These are phyloP conservation scores for Setaria viridis DNA, from an alignment of 202 grass and related monocot species.

Conservation along the genomic window DNA sequence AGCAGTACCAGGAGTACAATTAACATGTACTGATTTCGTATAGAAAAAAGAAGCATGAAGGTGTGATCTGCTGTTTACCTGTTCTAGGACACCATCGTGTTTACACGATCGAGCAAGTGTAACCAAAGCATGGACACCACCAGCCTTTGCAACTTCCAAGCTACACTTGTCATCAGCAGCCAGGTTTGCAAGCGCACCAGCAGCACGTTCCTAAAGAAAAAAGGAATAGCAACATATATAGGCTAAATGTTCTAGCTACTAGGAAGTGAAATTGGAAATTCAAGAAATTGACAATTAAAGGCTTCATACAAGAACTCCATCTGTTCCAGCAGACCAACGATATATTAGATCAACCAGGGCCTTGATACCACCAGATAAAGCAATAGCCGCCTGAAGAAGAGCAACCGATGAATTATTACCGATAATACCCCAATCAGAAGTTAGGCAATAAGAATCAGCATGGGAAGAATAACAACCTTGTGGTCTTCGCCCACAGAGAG, in stretches of 20 bases:
- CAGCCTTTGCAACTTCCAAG: constrained; percentile 93
- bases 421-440: constrained; percentile 23
- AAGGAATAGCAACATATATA: constrained; percentile 38
- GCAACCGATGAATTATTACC: constrained; percentile 44
- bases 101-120: constrained; percentile 96
- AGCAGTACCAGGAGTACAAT: constrained; percentile 8
- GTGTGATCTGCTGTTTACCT: constrained; percentile 56
- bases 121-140: constrained; percentile 97
- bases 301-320: constrained; percentile 92
- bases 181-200: constrained; percentile 95
- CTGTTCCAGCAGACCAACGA: constrained; percentile 84
- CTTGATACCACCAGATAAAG: constrained; percentile 84
- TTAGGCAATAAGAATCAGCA: constrained; percentile 43
- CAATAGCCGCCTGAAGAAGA: constrained; percentile 77
- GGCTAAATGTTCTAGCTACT: constrained; percentile 19
- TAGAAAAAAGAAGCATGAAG: constrained; percentile 7
- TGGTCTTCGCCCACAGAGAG: constrained; percentile 99
- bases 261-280: constrained; percentile 23
- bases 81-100: constrained; percentile 91
- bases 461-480: constrained; percentile 74
- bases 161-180: constrained; percentile 99
- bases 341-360: constrained; percentile 97
- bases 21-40: constrained; percentile 2
- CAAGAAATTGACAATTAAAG: constrained; percentile 37
- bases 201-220: constrained; percentile 86